Percentiles rank a stretch among this genome's conserved stretches.
These are phyloP conservation scores for Symmetrospora coprosmae DNA, from an alignment of 768 basidiomycete genomes.

Conservation along the genomic window DNA sequence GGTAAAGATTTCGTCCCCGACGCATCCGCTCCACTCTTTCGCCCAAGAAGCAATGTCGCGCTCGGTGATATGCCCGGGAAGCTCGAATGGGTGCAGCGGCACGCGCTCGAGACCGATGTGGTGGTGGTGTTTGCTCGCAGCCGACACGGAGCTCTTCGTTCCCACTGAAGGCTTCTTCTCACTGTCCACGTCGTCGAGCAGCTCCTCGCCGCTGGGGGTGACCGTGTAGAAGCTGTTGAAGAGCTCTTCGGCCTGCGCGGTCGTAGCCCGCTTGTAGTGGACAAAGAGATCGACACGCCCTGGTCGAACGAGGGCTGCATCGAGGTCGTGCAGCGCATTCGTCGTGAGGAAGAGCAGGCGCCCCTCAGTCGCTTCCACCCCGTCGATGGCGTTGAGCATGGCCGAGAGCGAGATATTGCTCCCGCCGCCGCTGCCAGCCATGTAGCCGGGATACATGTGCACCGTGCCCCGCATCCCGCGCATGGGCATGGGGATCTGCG, in stretches of 20 bases:
- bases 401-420: neutral
- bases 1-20: conserved; percentile 4
- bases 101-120: neutral
- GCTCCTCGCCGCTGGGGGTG: neutral
- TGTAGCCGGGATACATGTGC: conserved; percentile 2
- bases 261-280: conserved; percentile 5
- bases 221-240: conserved; percentile 15
- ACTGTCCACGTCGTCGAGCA: too few species aligned
- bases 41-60: conserved; percentile 3
- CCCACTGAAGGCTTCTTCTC: too few species aligned
- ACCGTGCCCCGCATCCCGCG: neutral
- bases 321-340: neutral
- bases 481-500: neutral
- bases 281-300: conserved; percentile 11
- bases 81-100: conserved; percentile 17
- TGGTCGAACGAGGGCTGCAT: conserved; percentile 4
- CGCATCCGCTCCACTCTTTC: neutral
- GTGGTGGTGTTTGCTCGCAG: neutral
- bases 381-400: conserved; percentile 9
- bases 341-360: conserved; percentile 8
- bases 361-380: neutral
- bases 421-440: neutral
- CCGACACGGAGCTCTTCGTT: neutral
- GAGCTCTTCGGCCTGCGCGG: conserved; percentile 10
- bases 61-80: conserved; percentile 1